Evolutionary conservation across 306 rosid genomes (phyloP).

Genomic region (Calophaca sinica): DNA sequence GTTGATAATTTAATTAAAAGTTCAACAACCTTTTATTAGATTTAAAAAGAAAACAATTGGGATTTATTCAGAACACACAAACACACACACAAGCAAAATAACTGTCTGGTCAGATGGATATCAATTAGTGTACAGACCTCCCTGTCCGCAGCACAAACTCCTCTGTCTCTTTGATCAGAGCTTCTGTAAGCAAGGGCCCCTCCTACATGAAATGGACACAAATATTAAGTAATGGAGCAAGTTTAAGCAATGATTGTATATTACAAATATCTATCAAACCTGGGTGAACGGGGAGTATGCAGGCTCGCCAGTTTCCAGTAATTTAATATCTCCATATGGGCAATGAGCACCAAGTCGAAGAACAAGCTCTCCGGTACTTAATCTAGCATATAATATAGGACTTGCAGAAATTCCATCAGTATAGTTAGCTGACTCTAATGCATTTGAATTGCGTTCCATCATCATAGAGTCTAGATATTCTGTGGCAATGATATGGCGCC

Average conservation of each 20-base stretch:
- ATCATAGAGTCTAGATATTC: constrained; percentile 73
- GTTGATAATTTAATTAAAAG: background rate
- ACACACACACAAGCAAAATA: too few species aligned
- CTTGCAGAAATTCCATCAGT: constrained; percentile 48
- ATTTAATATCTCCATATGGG: constrained; percentile 60
- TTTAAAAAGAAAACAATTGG: background rate
- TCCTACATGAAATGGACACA: constrained; percentile 64
- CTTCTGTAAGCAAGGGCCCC: constrained; percentile 93
- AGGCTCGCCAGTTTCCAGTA: constrained; percentile 96
- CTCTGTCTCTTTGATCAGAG: constrained; percentile 88
- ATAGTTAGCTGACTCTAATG: constrained; percentile 46
- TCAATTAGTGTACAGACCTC: constrained; percentile 63
- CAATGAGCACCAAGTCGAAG: constrained; percentile 84
- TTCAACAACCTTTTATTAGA: background rate
- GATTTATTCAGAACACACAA: too few species aligned
- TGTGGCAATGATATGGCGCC: constrained; percentile 68
- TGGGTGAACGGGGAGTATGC: constrained; percentile 87
- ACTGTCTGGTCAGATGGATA: constrained; percentile 14
- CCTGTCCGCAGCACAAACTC: constrained; percentile 97
- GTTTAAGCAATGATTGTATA: constrained; percentile 25
- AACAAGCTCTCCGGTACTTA: constrained; percentile 77
- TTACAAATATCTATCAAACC: constrained; percentile 61
- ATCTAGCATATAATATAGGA: constrained; percentile 69
- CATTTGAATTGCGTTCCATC: constrained; percentile 62
- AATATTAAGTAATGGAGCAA: constrained; percentile 46